A percentile compares a stretch with the other conserved stretches of the same genome.
Conservation (phyloP, 257 asterid genomes). For the Linderniella brevidens region DNA sequence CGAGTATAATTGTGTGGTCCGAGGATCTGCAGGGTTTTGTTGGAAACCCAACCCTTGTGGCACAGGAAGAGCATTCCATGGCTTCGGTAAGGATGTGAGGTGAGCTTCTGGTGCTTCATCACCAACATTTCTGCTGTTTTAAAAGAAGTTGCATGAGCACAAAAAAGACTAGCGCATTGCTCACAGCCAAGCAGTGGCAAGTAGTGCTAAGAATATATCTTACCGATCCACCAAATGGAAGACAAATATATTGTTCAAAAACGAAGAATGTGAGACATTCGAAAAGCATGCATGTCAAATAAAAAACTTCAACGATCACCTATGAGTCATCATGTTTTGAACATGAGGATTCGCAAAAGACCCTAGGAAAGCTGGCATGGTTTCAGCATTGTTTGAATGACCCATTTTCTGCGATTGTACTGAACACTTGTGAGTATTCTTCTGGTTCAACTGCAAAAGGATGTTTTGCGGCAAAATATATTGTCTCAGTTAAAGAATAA, state of each 20-base stretch:
- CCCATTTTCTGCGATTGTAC: conserved; percentile 16
- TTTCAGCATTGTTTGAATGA: conserved; percentile 15
- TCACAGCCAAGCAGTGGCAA: conserved; percentile 6
- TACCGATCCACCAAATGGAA: background rate
- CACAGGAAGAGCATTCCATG: conserved; percentile 11
- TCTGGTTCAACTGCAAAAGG: conserved; percentile 14
- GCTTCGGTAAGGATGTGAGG: conserved; percentile 10
- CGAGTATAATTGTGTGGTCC: conserved; percentile 17
- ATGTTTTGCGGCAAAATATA: background rate
- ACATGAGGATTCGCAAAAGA: conserved; percentile 13
- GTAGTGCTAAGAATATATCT: background rate
- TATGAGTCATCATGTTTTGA: conserved; percentile 10
- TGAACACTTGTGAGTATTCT: conserved; percentile 13
- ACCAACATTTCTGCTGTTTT: no score
- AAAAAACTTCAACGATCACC: conserved; percentile 11
- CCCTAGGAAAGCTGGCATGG: conserved; percentile 13
- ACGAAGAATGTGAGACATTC: background rate
- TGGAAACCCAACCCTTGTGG: conserved; percentile 19
- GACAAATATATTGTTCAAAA: background rate
- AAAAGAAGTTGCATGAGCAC: conserved; percentile 1
- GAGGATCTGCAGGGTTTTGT: conserved; percentile 16
- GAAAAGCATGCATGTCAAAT: conserved; percentile 3
- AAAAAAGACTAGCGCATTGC: no score
- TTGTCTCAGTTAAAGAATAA: background rate
- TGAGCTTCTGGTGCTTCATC: conserved; percentile 10